Base-by-base conservation (phyloP, 768 basidiomycete species). In the Tulasnella calospora region DNA sequence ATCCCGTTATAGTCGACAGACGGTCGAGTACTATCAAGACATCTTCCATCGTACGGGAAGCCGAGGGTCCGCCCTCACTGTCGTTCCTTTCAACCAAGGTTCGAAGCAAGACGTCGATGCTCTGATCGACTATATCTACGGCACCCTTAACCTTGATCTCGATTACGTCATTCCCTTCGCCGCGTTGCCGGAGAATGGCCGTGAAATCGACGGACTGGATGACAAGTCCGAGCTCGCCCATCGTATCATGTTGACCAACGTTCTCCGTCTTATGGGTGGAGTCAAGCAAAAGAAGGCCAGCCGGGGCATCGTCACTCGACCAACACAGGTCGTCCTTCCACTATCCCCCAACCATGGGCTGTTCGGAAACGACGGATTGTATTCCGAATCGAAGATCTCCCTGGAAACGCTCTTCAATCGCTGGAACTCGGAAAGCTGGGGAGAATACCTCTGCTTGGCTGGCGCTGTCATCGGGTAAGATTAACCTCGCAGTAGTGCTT, bases 161-260 rank as follows among this genome's bases (percentile, higher is more conserved):
- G 98, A 99, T 85, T 99, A 99, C 85, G 94, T 99, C 82, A 90
- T 99, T 79, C 98, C 98, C 30, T 99, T 99, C 85, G 98, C 98
- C 67, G 98, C 97, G 71, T 92, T 99, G 70, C 97, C 98, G 8
- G 98, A 99, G 85, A 99, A 99, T 82, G 98, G 98, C 30, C 94
- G 98, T 78, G 96, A 99, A 85, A 99, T 99, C 80, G 98, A 99
- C 82, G 91, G 94, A 17, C 86, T 99, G 80, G 98, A 99, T 84
- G 98, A 99, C 86, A 93, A 92, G 83, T 99, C 97, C 23, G 98
- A 99, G 85, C 89, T 99, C 69, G 97, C 98, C 17, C 98, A 99
- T 83, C 92, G 98, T 76, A 96, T 99, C 87, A 99, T 99, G 98
- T 86, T 99, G 83, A 94, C 95, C 81, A 99, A 99, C 84, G 89